phyloP scores from a whole-genome alignment of 2,329 filamentous ascomycete species.

The Diaporthe sp. region DNA sequence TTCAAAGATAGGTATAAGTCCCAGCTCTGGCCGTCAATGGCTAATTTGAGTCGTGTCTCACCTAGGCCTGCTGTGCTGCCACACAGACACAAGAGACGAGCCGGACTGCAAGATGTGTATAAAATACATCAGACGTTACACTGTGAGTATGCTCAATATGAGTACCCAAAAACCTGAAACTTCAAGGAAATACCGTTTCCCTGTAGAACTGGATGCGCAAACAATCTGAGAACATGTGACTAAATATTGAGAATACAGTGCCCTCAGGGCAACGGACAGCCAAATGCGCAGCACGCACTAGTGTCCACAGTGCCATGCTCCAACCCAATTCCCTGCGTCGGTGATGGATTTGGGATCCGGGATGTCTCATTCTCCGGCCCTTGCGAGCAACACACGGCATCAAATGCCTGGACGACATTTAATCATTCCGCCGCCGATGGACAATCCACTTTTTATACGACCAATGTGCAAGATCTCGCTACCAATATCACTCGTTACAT shows the following conservation, averaged over 20 bases:
- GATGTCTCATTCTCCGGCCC: background rate
- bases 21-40: background rate
- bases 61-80: background rate
- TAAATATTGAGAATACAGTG: constrained; percentile 9
- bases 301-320: constrained; percentile 13
- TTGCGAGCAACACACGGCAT: background rate
- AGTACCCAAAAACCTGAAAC: background rate
- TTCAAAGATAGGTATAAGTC: constrained; percentile 11
- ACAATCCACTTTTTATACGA: background rate
- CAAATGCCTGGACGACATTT: background rate
- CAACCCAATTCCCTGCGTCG: background rate
- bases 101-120: constrained; percentile 1
- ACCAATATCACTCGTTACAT: background rate
- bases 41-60: background rate
- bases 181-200: background rate
- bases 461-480: background rate
- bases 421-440: background rate
- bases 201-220: background rate
- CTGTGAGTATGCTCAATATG: background rate
- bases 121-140: background rate
- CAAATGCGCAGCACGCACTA: background rate
- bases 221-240: background rate
- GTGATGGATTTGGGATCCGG: background rate
- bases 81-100: background rate
- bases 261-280: background rate